These are phyloP conservation scores for Penicillium sp. DNA, from an alignment of 2,329 filamentous ascomycete genomes.

Conservation along the genomic window DNA sequence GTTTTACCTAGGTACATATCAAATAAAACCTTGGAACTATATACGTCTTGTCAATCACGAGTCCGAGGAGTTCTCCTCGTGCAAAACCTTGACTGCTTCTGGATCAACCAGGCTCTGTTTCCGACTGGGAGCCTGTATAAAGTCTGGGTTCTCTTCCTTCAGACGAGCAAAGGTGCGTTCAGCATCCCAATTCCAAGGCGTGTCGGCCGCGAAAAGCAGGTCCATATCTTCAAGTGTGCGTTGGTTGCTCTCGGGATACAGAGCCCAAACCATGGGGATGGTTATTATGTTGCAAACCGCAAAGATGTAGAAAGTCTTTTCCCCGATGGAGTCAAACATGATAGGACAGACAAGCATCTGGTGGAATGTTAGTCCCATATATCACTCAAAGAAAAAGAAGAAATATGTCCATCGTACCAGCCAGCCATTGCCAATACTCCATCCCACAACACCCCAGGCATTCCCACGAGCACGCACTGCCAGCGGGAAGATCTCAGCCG, in stretches of 20 bases:
- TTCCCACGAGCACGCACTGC: conserved; percentile 70
- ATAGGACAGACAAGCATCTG: conserved; percentile 51
- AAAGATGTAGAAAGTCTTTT: conserved; percentile 73
- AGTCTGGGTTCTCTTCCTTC: conserved; percentile 57
- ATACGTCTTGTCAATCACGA: not conserved
- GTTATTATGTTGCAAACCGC: conserved; percentile 62
- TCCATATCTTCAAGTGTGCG: conserved; percentile 74
- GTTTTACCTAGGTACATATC: too few species aligned
- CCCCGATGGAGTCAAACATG: conserved; percentile 62
- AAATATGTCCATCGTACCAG: conserved; percentile 34
- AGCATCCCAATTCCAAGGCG: conserved; percentile 67
- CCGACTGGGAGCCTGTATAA: conserved; percentile 36
- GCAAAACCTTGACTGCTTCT: conserved; percentile 25
- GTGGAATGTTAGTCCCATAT: conserved; percentile 17
- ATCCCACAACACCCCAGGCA: conserved; percentile 71
- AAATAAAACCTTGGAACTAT: too few species aligned
- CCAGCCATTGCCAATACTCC: conserved; percentile 73
- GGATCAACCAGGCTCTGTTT: conserved; percentile 32
- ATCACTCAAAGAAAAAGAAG: conserved; percentile 8
- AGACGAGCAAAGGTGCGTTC: conserved; percentile 61
- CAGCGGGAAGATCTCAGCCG: conserved; percentile 69
- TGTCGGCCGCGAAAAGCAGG: conserved; percentile 63
- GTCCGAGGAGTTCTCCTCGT: conserved; percentile 7
- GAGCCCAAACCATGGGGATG: conserved; percentile 67
- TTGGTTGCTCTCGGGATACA: conserved; percentile 72